Base-by-base conservation (phyloP, 345 rosid species). In the Rhizophora mangle region DNA sequence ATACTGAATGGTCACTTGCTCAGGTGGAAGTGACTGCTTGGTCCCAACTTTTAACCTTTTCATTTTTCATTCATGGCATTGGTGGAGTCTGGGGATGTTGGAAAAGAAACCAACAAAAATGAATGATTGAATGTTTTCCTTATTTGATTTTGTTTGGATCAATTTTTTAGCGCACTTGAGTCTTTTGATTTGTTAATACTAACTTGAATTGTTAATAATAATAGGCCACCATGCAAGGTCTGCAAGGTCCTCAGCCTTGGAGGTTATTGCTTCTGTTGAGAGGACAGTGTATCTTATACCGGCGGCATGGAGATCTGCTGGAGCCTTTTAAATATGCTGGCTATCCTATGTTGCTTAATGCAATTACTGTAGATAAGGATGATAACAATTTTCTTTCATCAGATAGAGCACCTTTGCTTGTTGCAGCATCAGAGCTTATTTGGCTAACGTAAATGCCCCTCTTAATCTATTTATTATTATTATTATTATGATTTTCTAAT, bases 231-330 rank as follows among this genome's bases (percentile, higher is more conserved):
- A 90, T 95, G 90, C 99, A 95, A 95, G 99, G 99, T 64, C 77
- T 95, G 78, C 99, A 95, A 88, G 99, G 99, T 81, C 98, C 99
- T 65, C 99, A 95, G 75, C 84, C 96, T 55, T 95, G 99, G 99
- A 90, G 98, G 83, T 69, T 95, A 78, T 83, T 95, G 86, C 98
- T 95, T 77, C 77, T 95, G 72, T 78, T 95, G 81, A 95, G 84
- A 86, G 98, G 98, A 61, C 99, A 95, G 58, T 92, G 99, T 80
- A 95, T 95, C 84, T 81, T 95, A 68, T 95, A 95, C 76, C 74
- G 97, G 71, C 85, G 98, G 54, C 89, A 95, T 72, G 97, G 96
- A 63, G 64, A 76, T 79, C 85, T 95, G 47, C 80, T 95, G 64
- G 94, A 89, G 82, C 99, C 99, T 62, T 95, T 95, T 81, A 95